Evolutionary conservation across 1,139 yeast species (phyloP), one percentile per base, ranked within the genome.

Genomic region (Schwanniomyces etchellsii): DNA sequence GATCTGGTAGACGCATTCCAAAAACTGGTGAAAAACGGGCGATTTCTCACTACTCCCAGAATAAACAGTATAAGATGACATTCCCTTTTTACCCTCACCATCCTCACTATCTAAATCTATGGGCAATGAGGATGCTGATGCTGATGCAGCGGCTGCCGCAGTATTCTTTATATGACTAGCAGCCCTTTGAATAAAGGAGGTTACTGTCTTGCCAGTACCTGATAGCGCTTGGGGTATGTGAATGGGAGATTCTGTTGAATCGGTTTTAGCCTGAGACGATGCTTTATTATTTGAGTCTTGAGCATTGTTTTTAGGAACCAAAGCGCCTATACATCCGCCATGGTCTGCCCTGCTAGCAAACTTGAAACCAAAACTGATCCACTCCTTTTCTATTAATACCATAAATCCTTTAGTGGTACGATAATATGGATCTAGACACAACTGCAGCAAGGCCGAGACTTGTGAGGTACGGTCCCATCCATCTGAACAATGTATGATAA

Each of bases 391-490:
- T 4, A 93, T 68, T 17, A 91, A 63, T 0, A 80, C 70, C 60
- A 84, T 81, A 47, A 91, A 86, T 2, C 98, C 98, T 36, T 84
- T 81, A 5, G 84, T 45, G 0, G 98, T 88, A 41, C 98, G 69
- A 54, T 72, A 91, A 50, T 74, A 86, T 0, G 97, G 97, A 53
- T 93, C 98, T 14, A 89, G 64, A 48, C 95, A 85, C 5, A 93
- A 59, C 54, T 91, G 94, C 26, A 89, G 77, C 36, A 91, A 59
- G 3, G 96, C 82, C 6, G 89, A 74, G 1, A 89, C 74, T 50
- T 91, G 97, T 0, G 96, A 77, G 0, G 98, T 93, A 36, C 98
- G 66, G 52, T 91, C 98, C 98, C 98, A 91, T 1, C 98, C 98
- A 59, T 91, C 98, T 0, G 96, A 88, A 51, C 98, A 91, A 57